Percentiles rank a stretch among this genome's conserved stretches.
Conservation (phyloP, 1,284 basidiomycete genomes). For the Boletus mariae region DNA sequence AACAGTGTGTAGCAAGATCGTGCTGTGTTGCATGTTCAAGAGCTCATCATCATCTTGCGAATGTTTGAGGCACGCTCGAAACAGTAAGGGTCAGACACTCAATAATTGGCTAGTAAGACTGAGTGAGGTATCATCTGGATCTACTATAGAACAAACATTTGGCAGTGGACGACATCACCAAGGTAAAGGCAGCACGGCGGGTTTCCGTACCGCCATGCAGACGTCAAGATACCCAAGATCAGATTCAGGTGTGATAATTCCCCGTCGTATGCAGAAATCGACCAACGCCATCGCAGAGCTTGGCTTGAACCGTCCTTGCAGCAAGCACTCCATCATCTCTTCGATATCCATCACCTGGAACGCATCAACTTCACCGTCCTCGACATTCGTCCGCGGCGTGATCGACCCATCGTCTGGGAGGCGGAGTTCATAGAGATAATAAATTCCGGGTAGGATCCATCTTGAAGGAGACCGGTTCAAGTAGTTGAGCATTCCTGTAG, state of each 20-base stretch:
- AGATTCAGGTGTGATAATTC: constrained; percentile 41
- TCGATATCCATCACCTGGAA: constrained; percentile 38
- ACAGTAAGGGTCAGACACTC: not conserved
- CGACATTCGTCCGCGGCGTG: constrained; percentile 34
- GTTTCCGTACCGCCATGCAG: constrained; percentile 26
- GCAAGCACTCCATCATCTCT: constrained; percentile 38
- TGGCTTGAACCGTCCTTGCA: constrained; percentile 46
- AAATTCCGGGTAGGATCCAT: constrained; percentile 43
- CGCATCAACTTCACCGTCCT: constrained; percentile 42
- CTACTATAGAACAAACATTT: not conserved
- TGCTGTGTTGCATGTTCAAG: too few relatives aligned
- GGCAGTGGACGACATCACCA: constrained; percentile 2
- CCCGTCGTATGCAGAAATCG: constrained; percentile 51
- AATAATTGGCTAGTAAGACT: too few relatives aligned
- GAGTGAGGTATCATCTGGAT: not conserved
- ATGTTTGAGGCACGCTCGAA: not conserved
- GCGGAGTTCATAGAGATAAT: constrained; percentile 41
- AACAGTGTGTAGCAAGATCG: too few relatives aligned
- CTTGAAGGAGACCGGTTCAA: constrained; percentile 38
- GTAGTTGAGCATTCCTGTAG: constrained; percentile 37
- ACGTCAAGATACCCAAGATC: constrained; percentile 40
- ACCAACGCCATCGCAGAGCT: constrained; percentile 53
- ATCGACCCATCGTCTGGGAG: constrained; percentile 35
- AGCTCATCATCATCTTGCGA: too few relatives aligned
- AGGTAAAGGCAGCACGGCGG: constrained; percentile 20